phyloP scores from a whole-genome alignment of 257 asterid species.

The Nicotiana attenuata region DNA sequence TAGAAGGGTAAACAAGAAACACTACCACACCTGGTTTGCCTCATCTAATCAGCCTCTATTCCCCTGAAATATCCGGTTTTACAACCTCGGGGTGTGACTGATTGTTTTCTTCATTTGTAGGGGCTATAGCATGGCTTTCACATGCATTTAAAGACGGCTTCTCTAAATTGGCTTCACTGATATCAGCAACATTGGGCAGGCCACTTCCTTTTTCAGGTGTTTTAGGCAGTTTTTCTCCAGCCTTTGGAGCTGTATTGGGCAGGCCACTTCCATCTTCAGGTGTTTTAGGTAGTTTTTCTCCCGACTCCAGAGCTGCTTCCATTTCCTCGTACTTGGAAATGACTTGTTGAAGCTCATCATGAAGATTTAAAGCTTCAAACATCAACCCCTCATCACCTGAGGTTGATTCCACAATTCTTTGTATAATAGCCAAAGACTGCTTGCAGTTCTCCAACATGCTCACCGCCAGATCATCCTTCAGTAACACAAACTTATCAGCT shows the following conservation, averaged over 20 bases:
- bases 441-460: constrained; percentile 78
- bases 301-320: constrained; percentile 41
- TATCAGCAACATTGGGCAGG: constrained; percentile 23
- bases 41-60: not conserved
- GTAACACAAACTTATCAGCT: constrained; percentile 4
- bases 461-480: constrained; percentile 70
- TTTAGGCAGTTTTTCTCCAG: constrained; percentile 25
- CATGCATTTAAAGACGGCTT: constrained; percentile 12
- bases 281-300: constrained; percentile 18
- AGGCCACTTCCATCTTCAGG: constrained; percentile 7
- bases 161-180: constrained; percentile 21
- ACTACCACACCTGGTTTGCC: constrained; percentile 18
- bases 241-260: constrained; percentile 27
- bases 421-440: constrained; percentile 56
- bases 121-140: constrained; percentile 23
- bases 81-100: constrained; percentile 18
- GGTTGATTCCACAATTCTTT: constrained; percentile 70
- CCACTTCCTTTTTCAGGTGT: constrained; percentile 20
- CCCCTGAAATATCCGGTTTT: constrained; percentile 1
- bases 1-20: not conserved
- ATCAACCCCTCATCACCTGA: constrained; percentile 75
- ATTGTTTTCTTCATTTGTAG: constrained; percentile 17
- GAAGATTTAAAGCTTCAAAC: constrained; percentile 81
- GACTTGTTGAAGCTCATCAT: constrained; percentile 70
- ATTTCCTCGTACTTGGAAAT: constrained; percentile 52